Base-by-base conservation (phyloP, 2,329 filamentous ascomycete genomes). In the Aspergillus fumigatus region DNA sequence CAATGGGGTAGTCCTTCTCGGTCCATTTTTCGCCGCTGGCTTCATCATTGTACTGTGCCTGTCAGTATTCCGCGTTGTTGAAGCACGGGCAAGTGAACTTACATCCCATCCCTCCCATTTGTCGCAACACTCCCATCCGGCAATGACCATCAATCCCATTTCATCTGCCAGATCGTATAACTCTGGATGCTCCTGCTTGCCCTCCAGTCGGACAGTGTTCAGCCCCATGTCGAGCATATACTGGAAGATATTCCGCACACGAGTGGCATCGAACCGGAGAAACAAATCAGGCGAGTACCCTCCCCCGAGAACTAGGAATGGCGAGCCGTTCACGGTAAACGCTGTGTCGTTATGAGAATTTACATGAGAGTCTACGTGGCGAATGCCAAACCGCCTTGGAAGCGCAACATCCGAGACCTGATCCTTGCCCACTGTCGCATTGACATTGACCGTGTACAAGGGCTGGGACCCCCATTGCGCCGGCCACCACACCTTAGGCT, bases 51-150 rank as follows among this genome's bases (percentile, higher is more conserved):
- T 86, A 85, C 50, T 73, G n/a, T 19, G n/a, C 17, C n/a, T 1
- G 21, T 58, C 26, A 60, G 50, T 52, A 21, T 23, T n/a, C 25
- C n/a, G 17, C 25, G 41, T 17, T 10, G 4, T 4, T 4, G 8
- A 6, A 10, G 8, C 14, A 32, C 17, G 8, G 8, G 1, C 2
- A 1, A 38, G 5, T 7, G 1, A 50, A 50, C 65, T 57, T 55
- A 72, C 70, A 17, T 65, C 67, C 84, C 84, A 88, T 0, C 79
- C 81, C 64, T 88, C 85, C 85, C 85, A 88, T 65, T 87, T 87
- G 62, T 87, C 82, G 66, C 85, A 88, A 67, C 85, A 88, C 58
- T 87, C 84, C 84, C 84, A 88, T 0, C 85, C 85, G 0, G 83
- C 74, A 40, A 88, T 73, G 0, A 87, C 69, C 83, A 88, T 85